Conservation (phyloP, 2,329 filamentous ascomycete genomes). For the Alternaria metachromatica region DNA sequence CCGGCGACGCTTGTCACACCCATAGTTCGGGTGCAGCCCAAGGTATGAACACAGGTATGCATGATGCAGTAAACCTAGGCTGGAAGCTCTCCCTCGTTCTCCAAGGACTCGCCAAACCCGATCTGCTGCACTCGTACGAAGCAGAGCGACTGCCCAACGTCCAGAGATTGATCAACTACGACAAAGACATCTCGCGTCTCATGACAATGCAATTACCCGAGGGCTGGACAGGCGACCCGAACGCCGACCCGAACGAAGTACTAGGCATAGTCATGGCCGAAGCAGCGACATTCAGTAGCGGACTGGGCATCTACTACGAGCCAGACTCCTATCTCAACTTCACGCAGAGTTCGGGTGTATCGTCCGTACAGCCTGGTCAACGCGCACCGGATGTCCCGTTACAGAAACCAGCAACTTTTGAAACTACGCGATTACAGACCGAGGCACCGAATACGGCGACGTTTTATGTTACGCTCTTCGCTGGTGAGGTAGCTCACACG, state of each 20-base stretch:
- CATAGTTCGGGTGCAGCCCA: background rate
- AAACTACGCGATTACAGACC: conserved; percentile 53
- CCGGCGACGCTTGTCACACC: conserved; percentile 56
- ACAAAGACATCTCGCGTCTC: conserved; percentile 44
- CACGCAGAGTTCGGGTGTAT: background rate
- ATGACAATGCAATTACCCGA: conserved; percentile 47
- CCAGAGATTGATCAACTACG: conserved; percentile 48
- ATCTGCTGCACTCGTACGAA: background rate
- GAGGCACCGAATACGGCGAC: conserved; percentile 52
- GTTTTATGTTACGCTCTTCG: conserved; percentile 55
- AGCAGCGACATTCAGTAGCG: conserved; percentile 40
- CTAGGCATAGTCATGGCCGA: conserved; percentile 35
- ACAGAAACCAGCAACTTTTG: conserved; percentile 55
- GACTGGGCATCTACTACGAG: conserved; percentile 43
- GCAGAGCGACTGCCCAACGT: conserved; percentile 50
- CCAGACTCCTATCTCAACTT: conserved; percentile 47
- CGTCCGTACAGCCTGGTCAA: conserved; percentile 48
- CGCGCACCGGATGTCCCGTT: conserved; percentile 57
- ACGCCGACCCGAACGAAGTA: conserved; percentile 37
- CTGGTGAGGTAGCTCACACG: conserved; percentile 39
- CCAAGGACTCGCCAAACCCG: background rate
- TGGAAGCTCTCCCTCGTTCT: background rate
- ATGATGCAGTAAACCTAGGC: background rate
- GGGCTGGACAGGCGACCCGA: conserved; percentile 38
- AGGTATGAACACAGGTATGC: background rate